Conservation (phyloP, 1,284 basidiomycete genomes). For the Papiliotrema nemorosa region DNA sequence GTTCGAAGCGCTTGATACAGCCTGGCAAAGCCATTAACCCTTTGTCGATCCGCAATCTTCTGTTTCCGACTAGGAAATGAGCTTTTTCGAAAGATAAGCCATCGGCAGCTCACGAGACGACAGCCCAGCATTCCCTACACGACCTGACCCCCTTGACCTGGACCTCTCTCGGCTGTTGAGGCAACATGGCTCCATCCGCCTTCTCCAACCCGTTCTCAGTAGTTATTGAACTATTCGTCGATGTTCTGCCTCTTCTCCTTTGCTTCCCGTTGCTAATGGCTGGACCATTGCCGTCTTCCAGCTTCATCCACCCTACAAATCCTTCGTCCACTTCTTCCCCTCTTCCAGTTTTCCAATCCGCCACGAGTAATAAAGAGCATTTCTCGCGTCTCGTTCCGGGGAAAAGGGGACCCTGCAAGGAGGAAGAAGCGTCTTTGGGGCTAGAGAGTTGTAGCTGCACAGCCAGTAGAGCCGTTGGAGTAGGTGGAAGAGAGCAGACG, state of each 20-base stretch:
- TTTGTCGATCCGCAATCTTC: conserved; percentile 65
- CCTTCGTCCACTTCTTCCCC: conserved; percentile 84
- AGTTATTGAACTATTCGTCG: conserved; percentile 2
- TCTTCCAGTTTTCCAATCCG: conserved; percentile 65
- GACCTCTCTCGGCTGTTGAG: conserved; percentile 58
- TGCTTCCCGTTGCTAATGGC: conserved; percentile 36
- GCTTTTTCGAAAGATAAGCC: not conserved
- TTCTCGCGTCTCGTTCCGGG: conserved; percentile 58
- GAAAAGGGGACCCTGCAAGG: conserved; percentile 23
- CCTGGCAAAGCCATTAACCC: conserved; percentile 62
- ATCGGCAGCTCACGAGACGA: conserved; percentile 62
- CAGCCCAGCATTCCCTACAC: conserved; percentile 73
- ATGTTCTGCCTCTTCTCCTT: conserved; percentile 20
- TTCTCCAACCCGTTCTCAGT: conserved; percentile 7
- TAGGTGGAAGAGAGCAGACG: conserved; percentile 84
- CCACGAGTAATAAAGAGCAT: conserved; percentile 75
- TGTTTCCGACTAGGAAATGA: conserved; percentile 64
- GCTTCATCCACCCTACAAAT: conserved; percentile 62
- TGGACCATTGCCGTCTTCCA: conserved; percentile 41
- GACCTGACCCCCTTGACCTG: conserved; percentile 78
- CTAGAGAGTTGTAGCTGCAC: conserved; percentile 44
- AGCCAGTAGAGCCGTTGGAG: conserved; percentile 53
- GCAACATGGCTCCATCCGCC: conserved; percentile 21
- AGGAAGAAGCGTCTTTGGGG: conserved; percentile 27
- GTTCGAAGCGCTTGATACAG: conserved; percentile 70